Percentiles rank a stretch among this genome's conserved stretches.
Conservation (phyloP, 768 basidiomycete species). For the Austroboletus festivus region DNA sequence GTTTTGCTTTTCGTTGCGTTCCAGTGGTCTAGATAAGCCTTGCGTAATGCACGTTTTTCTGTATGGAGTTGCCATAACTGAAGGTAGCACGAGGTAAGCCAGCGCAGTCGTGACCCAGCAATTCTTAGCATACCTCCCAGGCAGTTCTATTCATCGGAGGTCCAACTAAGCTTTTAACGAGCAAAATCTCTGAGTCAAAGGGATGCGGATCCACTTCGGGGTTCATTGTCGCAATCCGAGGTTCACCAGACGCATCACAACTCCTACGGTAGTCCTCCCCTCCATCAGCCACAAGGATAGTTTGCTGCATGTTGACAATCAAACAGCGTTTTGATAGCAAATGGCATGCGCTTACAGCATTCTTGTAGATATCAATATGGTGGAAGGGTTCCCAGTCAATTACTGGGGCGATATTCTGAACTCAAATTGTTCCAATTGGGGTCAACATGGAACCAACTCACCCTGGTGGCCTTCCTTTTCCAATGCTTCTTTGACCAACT, state of each 20-base stretch:
- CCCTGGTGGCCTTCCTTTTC: constrained; percentile 63
- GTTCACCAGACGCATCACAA: constrained; percentile 43
- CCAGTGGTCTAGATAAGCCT: constrained; percentile 63
- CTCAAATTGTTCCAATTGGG: too few relatives aligned
- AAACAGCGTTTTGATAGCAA: not conserved
- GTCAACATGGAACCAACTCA: too few relatives aligned
- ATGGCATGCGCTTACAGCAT: constrained; percentile 19
- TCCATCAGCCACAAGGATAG: constrained; percentile 40
- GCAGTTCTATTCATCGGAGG: constrained; percentile 37
- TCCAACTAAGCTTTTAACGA: constrained; percentile 46
- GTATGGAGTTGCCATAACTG: constrained; percentile 69
- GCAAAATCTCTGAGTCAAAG: constrained; percentile 43
- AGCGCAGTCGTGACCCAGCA: too few relatives aligned
- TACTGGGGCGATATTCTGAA: constrained; percentile 23
- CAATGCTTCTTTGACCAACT: constrained; percentile 54
- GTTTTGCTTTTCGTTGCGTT: constrained; percentile 48
- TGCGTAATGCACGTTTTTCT: constrained; percentile 41
- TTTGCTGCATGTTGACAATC: constrained; percentile 25
- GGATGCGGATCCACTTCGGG: constrained; percentile 32
- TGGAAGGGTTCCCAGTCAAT: constrained; percentile 68
- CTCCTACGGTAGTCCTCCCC: constrained; percentile 36
- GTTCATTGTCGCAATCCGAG: constrained; percentile 37
- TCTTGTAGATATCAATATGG: constrained; percentile 37
- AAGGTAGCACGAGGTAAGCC: constrained; percentile 48
- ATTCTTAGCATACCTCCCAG: constrained; percentile 45